Conservation (phyloP, 169 alveolate species). For the Eimeria necatrix region DNA sequence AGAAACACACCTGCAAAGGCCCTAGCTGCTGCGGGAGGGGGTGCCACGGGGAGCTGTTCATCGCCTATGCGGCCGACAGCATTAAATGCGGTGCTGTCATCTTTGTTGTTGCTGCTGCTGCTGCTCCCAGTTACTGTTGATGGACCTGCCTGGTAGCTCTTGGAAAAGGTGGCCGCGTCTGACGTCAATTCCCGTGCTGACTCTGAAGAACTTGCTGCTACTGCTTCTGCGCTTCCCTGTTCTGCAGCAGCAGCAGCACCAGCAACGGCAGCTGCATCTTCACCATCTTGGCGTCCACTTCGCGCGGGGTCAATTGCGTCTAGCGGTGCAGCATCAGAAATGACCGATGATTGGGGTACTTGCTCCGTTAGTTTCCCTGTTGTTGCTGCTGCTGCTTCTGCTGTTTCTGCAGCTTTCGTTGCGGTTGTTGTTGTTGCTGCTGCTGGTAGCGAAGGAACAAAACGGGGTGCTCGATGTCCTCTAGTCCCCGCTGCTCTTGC, state of each 20-base stretch:
- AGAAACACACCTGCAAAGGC: conserved; percentile 66
- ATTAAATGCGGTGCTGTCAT: conserved; percentile 64
- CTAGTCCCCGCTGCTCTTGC: conserved; percentile 48
- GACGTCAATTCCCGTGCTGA: not conserved
- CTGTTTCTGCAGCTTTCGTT: not conserved
- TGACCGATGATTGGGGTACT: not conserved
- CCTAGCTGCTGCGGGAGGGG: conserved; percentile 70
- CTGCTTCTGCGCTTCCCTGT: conserved; percentile 1
- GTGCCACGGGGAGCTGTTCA: conserved; percentile 64
- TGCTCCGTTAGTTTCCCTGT: not conserved
- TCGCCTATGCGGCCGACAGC: conserved; percentile 72
- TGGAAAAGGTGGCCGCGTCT: conserved; percentile 27
- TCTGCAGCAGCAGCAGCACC: conserved; percentile 30
- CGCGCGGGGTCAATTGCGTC: not conserved
- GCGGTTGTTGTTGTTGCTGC: conserved; percentile 36
- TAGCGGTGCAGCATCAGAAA: not conserved
- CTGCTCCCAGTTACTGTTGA: conserved; percentile 36
- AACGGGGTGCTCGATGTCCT: conserved; percentile 12
- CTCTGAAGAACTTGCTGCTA: not conserved
- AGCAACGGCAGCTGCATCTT: conserved; percentile 5
- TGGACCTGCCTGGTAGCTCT: not conserved
- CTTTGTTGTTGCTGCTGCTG: conserved; percentile 61
- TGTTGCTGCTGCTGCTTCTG: conserved; percentile 59
- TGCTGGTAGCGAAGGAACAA: conserved; percentile 32
- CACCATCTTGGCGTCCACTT: not conserved